Evolutionary conservation across 768 basidiomycete genomes (phyloP), one percentile per base, ranked within the genome.

Genomic region (Exidia glandulosa): DNA sequence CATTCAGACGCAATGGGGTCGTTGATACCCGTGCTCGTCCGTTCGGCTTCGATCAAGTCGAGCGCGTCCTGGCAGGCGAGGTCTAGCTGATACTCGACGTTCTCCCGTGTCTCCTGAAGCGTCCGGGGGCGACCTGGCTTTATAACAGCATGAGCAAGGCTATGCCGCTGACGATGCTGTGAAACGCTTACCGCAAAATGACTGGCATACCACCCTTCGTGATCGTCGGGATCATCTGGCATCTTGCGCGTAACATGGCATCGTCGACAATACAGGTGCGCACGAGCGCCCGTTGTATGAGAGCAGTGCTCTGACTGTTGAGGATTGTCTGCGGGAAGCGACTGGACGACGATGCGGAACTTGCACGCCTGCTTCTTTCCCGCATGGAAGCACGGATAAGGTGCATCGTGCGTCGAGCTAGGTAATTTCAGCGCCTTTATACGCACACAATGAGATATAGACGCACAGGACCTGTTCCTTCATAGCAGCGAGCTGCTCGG

Each of bases 371-470:
- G 9, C 9, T 31, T 14, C 12, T 10, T 57, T 16, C 16, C 16
- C 16, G 34, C 34, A 16, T 36, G 7, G 34, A 7, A 36, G 34
- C 34, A 7, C 16, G 7, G 7, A 7, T 16, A 36, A 7, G 34
- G 34, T 36, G 7, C 16, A 7, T 36, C 34, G 16, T 36, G 34
- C 7, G 34, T 36, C 16, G 34, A 7, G 34, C 34, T 36, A 16
- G 7, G 34, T 16, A 36, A 16, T 16, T 7, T 7, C 7, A 36
- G 34, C n/a, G n/a, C n/a, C n/a, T n/a, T n/a, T n/a, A n/a, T n/a
- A n/a, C n/a, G n/a, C 70, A 31, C 85, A 87, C 57, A 69, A 76
- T 12, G 83, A 80, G 63, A 84, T 77, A 65, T 81, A 34, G 14
- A 63, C 58, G 23, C 37, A 66, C 64, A 27, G 25, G 14, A 66